phyloP scores from a whole-genome alignment of 495 filamentous ascomycete species.

The Aspergillus mulundensis region DNA sequence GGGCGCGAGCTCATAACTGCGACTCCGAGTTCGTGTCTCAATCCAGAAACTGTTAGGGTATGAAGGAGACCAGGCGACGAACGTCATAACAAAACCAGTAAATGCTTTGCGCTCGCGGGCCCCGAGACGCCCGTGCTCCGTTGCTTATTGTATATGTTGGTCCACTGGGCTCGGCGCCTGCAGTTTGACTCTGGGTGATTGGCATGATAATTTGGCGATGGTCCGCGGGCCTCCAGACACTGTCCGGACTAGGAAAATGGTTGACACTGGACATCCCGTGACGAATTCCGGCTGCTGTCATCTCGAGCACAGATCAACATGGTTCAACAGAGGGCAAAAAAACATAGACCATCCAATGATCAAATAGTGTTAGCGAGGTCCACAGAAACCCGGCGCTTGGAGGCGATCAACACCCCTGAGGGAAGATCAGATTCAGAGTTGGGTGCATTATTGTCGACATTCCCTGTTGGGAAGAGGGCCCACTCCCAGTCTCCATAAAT shows the following conservation, averaged over 20 bases:
- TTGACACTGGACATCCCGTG: constrained; percentile 1
- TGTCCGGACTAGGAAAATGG: constrained; percentile 17
- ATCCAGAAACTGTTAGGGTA: constrained; percentile 7
- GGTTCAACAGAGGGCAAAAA: background rate
- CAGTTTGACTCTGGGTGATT: background rate
- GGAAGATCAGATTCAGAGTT: background rate
- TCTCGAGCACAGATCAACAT: background rate
- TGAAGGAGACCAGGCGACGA: background rate
- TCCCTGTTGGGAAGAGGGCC: background rate
- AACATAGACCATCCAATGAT: background rate
- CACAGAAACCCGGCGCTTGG: background rate
- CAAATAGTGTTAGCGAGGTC: background rate
- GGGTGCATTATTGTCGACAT: background rate
- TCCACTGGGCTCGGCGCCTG: constrained; percentile 4
- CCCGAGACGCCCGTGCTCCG: constrained; percentile 3
- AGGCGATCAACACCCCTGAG: constrained; percentile 7
- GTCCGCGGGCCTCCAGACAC: background rate
- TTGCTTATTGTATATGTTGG: constrained; percentile 13
- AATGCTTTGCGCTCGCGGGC: constrained; percentile 12
- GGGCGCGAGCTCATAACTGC: constrained; percentile 12
- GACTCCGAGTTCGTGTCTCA: background rate
- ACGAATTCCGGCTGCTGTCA: constrained; percentile 1
- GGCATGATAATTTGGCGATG: constrained; percentile 10
- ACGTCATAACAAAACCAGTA: constrained; percentile 19
- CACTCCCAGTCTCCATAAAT: constrained; percentile 8